Base-by-base conservation (phyloP, 2,329 filamentous ascomycete species). In the Alternaria sp. region DNA sequence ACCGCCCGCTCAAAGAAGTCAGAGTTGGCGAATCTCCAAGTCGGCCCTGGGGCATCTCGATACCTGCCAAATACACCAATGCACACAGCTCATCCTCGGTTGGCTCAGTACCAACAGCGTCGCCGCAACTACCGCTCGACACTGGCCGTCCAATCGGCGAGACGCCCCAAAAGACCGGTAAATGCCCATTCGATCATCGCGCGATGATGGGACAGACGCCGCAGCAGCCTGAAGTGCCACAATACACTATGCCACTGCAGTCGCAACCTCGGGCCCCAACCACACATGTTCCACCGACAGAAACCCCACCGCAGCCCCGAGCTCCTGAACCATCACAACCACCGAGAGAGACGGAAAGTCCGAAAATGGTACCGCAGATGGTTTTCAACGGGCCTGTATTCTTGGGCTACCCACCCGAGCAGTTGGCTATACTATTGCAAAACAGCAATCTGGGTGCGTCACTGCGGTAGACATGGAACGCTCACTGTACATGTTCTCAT, bases 331-430 rank as follows among this genome's bases (percentile, higher is more conserved):
- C 59, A 44, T 28, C 54, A 25, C 55, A 61, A 46, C 56, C 56
- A 40, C 64, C 43, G 8, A 68, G 61, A 49, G 66, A 65, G 15
- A 47, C 58, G 17, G 65, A 64, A 36, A n/a, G 40, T 9, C 65
- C 74, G 3, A 72, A 67, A 43, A 50, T 73, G 50, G 74, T 77
- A 10, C 87, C 92, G 10, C 90, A 91, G 71, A 91, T 97, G 87
- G 85, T 96, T 0, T 97, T 97, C 75, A 97, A 92, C 9, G 95
- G 95, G 0, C 95, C 95, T 0, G 93, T 97, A 0, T 97, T 97
- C 75, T 93, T 98, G 72, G 95, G 95, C 0, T 97, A 97, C 59
- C 74, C 79, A 3, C 76, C 78, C 36, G 79, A 80, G 10, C 79
- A 81, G 60, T 65, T 80, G 28, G 72, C 76, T 46, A 66, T 67